Evolutionary conservation across 208 protist species (phyloP).

Genomic region (Trypanosoma theileri): DNA sequence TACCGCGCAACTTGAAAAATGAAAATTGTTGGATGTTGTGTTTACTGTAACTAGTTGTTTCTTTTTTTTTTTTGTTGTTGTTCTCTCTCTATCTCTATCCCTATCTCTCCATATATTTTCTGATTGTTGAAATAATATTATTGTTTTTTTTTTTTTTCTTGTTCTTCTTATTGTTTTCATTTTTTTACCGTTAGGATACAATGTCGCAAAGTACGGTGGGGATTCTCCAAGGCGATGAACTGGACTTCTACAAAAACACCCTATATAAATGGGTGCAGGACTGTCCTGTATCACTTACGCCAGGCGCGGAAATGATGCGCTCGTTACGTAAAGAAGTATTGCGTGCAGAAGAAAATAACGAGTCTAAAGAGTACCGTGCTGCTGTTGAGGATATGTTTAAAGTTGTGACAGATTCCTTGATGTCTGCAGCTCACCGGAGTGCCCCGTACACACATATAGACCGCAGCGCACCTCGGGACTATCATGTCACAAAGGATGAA

Average conservation of each 20-base stretch:
- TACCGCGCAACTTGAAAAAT: constrained; percentile 9
- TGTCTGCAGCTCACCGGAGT: constrained; percentile 76
- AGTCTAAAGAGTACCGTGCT: constrained; percentile 64
- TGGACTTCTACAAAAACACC: constrained; percentile 75
- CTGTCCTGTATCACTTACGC: constrained; percentile 57
- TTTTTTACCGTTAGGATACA: constrained; percentile 18
- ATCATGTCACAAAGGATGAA: constrained; percentile 79
- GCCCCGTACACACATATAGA: constrained; percentile 85
- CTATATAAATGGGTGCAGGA: constrained; percentile 76
- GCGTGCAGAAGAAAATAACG: constrained; percentile 52
- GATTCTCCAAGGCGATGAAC: constrained; percentile 39
- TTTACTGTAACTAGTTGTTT: constrained; percentile 23
- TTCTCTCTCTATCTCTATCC: constrained; percentile 29
- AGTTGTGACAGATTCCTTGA: constrained; percentile 76
- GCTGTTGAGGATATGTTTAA: constrained; percentile 80
- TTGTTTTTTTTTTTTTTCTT: constrained; percentile 21
- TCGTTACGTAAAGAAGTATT: constrained; percentile 76
- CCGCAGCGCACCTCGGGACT: constrained; percentile 48
- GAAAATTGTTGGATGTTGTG: constrained; percentile 6
- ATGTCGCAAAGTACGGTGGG: constrained; percentile 10
- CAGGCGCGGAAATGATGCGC: constrained; percentile 73
- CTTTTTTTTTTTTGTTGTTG: constrained; percentile 21
- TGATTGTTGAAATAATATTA: not conserved
- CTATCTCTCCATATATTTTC: constrained; percentile 8
- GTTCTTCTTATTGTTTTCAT: constrained; percentile 29